Conservation (phyloP, 179 eudicot species). For the Sideroxylon spinosum region DNA sequence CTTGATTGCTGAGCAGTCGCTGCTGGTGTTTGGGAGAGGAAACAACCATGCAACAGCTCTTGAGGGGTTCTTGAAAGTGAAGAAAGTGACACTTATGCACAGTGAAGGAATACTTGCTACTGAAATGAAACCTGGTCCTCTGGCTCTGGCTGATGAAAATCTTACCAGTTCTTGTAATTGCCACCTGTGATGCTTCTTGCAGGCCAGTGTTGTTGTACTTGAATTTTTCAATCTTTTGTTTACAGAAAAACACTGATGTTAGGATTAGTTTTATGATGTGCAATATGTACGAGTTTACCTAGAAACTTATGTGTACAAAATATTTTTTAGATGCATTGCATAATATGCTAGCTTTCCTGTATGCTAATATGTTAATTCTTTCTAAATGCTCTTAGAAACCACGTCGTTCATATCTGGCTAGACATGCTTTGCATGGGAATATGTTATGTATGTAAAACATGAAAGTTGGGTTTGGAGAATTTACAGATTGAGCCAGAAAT, state of each 20-base stretch:
- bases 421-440: background rate
- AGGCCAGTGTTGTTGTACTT: background rate
- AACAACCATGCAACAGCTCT: slow-evolving; percentile 95
- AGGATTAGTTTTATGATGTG: too few relatives aligned
- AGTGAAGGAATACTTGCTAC: slow-evolving; percentile 99
- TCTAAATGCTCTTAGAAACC: too few relatives aligned
- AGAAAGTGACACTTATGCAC: slow-evolving; percentile 95
- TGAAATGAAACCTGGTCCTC: slow-evolving; percentile 98
- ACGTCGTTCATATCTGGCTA: background rate
- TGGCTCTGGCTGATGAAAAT: slow-evolving; percentile 82
- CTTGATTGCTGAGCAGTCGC: slow-evolving; percentile 82
- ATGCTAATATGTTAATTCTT: too few relatives aligned
- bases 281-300: too few relatives aligned
- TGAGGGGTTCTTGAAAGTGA: slow-evolving; percentile 95
- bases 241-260: too few relatives aligned
- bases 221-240: too few relatives aligned
- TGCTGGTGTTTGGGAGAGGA: slow-evolving; percentile 95
- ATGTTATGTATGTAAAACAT: background rate
- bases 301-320: too few relatives aligned
- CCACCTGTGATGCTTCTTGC: slow-evolving; percentile 57
- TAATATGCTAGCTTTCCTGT: too few relatives aligned
- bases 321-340: too few relatives aligned
- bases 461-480: background rate
- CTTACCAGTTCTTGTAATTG: slow-evolving; percentile 77
- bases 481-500: background rate